Evolutionary conservation across 129 eudicot species (phyloP).

Genomic region (carrot (Daucus carota)): DH1_v3.0 NC_030386.2:28405001-28405500

Average conservation of each 20-base stretch:
- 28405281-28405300: conserved; percentile 22
- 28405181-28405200: conserved; percentile 29
- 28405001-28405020: neutral
- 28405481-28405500: conserved; percentile 30
- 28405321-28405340: conserved; percentile 34
- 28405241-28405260: conserved; percentile 33
- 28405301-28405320: conserved; percentile 30
- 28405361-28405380: conserved; percentile 41
- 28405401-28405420: conserved; percentile 38
- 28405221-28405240: conserved; percentile 18
- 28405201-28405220: conserved; percentile 44
- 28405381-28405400: conserved; percentile 49
- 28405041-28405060: conserved; percentile 6
- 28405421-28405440: conserved; percentile 35
- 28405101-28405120: conserved; percentile 30
- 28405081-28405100: conserved; percentile 51
- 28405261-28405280: conserved; percentile 33
- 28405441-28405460: conserved; percentile 52
- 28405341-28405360: conserved; percentile 24
- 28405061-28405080: conserved; percentile 35
- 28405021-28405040: neutral
- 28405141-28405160: conserved; percentile 42
- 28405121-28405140: conserved; percentile 30
- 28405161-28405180: conserved; percentile 44
- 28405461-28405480: conserved; percentile 35